Evolutionary conservation across 2,329 filamentous ascomycete genomes (phyloP).

Genomic region (Amauroascus verrucosus): DNA sequence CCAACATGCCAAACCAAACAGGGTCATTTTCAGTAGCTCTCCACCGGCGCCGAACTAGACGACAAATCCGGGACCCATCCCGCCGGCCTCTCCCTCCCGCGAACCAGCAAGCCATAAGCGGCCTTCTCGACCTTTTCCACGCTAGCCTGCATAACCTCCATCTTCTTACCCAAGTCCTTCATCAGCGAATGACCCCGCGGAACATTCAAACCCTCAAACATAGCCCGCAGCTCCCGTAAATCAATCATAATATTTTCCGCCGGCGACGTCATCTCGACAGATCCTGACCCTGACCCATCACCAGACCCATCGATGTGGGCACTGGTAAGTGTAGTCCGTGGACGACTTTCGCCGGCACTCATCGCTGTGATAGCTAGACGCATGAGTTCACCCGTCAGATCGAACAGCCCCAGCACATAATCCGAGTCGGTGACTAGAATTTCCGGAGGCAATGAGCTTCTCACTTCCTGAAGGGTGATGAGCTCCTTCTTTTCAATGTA

Average conservation of each 20-base stretch:
- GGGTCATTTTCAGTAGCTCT: conserved; percentile 26
- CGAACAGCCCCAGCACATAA: conserved; percentile 83
- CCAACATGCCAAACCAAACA: no score
- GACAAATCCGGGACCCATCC: conserved; percentile 80
- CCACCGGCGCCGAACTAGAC: conserved; percentile 30
- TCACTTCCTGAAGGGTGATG: conserved; percentile 56
- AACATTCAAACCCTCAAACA: conserved; percentile 63
- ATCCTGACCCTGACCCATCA: conserved; percentile 19
- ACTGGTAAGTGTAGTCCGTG: conserved; percentile 21
- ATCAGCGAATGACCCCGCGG: conserved; percentile 44
- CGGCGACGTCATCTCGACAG: conserved; percentile 30
- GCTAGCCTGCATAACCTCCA: conserved; percentile 73
- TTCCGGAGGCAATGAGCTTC: conserved; percentile 34
- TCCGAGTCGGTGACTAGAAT: conserved; percentile 67
- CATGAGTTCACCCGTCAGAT: conserved; percentile 95
- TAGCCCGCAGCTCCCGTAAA: conserved; percentile 64
- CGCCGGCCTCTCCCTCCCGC: conserved; percentile 77
- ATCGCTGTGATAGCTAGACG: conserved; percentile 84
- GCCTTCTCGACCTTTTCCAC: conserved; percentile 90
- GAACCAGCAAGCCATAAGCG: conserved; percentile 75
- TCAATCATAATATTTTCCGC: conserved; percentile 55
- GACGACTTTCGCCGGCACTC: conserved; percentile 55
- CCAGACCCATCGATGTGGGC: conserved; percentile 15
- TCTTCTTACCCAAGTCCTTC: conserved; percentile 64
- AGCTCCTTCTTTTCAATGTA: conserved; percentile 72